These are phyloP conservation scores for Casuarina cunninghamiana DNA, from an alignment of 306 rosid species.

Conservation along the genomic window DNA sequence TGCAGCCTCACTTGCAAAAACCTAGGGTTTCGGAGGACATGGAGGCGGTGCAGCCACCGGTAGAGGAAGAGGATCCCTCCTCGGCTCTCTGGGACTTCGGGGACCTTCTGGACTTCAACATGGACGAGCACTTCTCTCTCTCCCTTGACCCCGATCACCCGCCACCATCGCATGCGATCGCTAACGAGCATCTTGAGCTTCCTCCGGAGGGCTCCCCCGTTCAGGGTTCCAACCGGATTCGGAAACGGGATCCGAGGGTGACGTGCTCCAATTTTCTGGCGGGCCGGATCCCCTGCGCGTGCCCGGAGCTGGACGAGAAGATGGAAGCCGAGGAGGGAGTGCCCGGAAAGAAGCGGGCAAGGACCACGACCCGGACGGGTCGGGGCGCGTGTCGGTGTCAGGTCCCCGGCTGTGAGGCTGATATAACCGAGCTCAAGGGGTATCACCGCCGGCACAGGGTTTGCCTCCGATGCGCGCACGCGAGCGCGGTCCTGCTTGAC, in stretches of 20 bases:
- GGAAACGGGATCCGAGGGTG: constrained; percentile 92
- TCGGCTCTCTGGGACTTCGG: constrained; percentile 55
- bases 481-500: constrained; percentile 53
- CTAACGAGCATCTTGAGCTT: not conserved
- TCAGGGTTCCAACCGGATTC: constrained; percentile 30
- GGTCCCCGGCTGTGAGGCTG: constrained; percentile 82
- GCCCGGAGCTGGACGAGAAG: constrained; percentile 81
- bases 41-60: constrained; percentile 26
- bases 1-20: not conserved
- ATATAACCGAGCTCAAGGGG: constrained; percentile 82
- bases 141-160: constrained; percentile 16
- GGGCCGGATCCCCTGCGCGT: constrained; percentile 89
- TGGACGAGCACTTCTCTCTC: constrained; percentile 35
- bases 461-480: constrained; percentile 81
- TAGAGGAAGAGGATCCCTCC: constrained; percentile 35
- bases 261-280: constrained; percentile 80
- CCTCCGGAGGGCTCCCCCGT: constrained; percentile 1
- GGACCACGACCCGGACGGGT: constrained; percentile 37
- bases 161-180: not conserved
- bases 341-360: constrained; percentile 64
- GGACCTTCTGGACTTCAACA: constrained; percentile 55
- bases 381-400: constrained; percentile 73
- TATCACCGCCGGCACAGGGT: constrained; percentile 90
- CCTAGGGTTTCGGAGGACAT: constrained; percentile 26
- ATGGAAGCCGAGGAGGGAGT: constrained; percentile 59